Conservation (phyloP, 345 rosid genomes). For the Eucalyptus erythrocorys region DNA sequence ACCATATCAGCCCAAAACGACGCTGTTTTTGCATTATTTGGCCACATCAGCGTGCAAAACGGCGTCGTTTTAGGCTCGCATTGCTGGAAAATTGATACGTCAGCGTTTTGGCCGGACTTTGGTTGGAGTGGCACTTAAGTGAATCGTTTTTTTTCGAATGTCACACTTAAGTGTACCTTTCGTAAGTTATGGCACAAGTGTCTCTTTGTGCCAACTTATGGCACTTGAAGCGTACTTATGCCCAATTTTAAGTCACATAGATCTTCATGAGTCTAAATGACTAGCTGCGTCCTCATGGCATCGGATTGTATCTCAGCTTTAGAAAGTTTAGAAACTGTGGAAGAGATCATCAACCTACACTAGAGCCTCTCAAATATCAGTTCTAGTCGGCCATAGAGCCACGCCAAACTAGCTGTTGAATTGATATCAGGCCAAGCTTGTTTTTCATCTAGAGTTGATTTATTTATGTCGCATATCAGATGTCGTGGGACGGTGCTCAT, state of each 20-base stretch:
- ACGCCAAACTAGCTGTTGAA: neutral
- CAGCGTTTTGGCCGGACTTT: too few relatives aligned
- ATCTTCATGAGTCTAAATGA: neutral
- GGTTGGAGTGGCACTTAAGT: too few relatives aligned
- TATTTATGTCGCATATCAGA: neutral
- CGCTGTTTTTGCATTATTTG: too few relatives aligned
- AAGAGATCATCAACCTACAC: neutral
- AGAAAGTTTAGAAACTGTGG: neutral
- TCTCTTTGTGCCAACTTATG: too few relatives aligned
- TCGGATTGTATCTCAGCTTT: neutral
- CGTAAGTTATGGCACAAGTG: too few relatives aligned
- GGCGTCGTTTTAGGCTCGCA: too few relatives aligned
- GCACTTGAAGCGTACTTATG: too few relatives aligned
- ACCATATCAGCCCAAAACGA: too few relatives aligned
- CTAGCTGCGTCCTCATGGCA: neutral
- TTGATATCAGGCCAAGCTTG: neutral
- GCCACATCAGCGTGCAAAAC: too few relatives aligned
- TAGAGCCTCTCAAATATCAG: neutral
- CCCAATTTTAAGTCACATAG: neutral
- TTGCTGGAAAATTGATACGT: too few relatives aligned
- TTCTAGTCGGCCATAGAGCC: neutral
- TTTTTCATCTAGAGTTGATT: neutral
- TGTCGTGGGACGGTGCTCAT: neutral
- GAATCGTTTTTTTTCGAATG: too few relatives aligned
- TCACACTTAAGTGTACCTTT: too few relatives aligned